Percentiles rank a stretch among this genome's conserved stretches.
Evolutionary conservation across 495 filamentous ascomycete genomes (phyloP).

Genomic region (Daldinia childiae): DNA sequence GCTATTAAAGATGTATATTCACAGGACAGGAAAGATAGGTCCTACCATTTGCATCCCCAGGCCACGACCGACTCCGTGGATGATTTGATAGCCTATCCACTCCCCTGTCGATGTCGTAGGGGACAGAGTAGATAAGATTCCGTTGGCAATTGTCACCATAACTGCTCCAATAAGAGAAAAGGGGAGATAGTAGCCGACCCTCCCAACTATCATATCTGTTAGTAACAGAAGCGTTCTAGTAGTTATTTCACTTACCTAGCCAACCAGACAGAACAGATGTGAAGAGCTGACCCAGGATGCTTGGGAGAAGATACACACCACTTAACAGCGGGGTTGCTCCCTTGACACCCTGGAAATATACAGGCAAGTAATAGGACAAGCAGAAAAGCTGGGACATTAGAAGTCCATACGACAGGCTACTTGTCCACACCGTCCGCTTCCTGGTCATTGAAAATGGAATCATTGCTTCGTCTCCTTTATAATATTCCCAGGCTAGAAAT

Average conservation of each 20-base stretch:
- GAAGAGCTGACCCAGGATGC: conserved; percentile 54
- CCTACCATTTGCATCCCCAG: conserved; percentile 3
- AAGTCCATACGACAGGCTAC: conserved; percentile 43
- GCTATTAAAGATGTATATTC: neutral
- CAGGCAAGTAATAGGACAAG: conserved; percentile 62
- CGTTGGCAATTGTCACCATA: conserved; percentile 8
- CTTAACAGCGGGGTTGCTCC: conserved; percentile 52
- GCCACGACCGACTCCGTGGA: conserved; percentile 2
- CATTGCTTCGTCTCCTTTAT: conserved; percentile 56
- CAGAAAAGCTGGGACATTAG: conserved; percentile 42
- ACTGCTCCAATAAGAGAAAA: neutral
- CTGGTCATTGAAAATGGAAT: conserved; percentile 53
- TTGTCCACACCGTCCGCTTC: conserved; percentile 47
- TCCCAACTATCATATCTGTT: neutral
- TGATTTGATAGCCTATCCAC: conserved; percentile 5
- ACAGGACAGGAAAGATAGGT: neutral
- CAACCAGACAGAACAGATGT: conserved; percentile 51
- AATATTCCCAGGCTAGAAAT: conserved; percentile 55
- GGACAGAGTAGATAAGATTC: neutral
- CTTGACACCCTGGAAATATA: conserved; percentile 71
- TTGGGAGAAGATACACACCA: conserved; percentile 59
- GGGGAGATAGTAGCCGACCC: neutral
- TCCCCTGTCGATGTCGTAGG: neutral
- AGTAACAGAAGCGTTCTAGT: neutral
- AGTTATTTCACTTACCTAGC: conserved; percentile 39